phyloP scores from a whole-genome alignment of 768 basidiomycete genomes.

The Suillus cothurnatus region DNA sequence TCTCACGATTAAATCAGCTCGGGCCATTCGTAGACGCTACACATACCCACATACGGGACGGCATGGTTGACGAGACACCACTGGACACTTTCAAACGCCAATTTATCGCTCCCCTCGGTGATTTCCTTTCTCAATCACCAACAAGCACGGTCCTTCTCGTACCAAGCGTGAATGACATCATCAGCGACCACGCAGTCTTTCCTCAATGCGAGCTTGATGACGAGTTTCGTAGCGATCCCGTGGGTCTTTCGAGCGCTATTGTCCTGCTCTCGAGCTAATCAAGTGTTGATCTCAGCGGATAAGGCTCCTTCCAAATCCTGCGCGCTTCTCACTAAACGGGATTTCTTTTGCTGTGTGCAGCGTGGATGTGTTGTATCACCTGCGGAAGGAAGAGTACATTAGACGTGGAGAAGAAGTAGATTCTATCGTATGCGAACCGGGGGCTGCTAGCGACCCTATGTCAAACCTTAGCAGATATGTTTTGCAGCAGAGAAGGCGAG shows the following conservation, averaged over 20 bases:
- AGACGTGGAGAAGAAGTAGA: slow-evolving; percentile 67
- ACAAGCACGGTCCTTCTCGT: slow-evolving; percentile 75
- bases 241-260: slow-evolving; percentile 32
- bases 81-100: slow-evolving; percentile 66
- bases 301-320: slow-evolving; percentile 83
- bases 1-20: slow-evolving; percentile 47
- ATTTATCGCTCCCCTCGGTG: slow-evolving; percentile 57
- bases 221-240: slow-evolving; percentile 50
- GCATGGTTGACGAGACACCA: slow-evolving; percentile 70
- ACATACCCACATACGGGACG: slow-evolving; percentile 74
- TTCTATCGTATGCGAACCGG: slow-evolving; percentile 44
- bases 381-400: slow-evolving; percentile 81
- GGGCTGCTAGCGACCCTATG: slow-evolving; percentile 70
- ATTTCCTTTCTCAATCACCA: slow-evolving; percentile 62
- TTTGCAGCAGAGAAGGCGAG: slow-evolving; percentile 84
- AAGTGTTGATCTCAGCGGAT: slow-evolving; percentile 55
- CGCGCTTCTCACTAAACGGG: slow-evolving; percentile 82
- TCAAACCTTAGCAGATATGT: slow-evolving; percentile 76
- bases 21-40: slow-evolving; percentile 88
- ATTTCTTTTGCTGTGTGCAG: slow-evolving; percentile 79
- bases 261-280: background rate
- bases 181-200: slow-evolving; percentile 79
- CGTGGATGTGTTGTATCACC: slow-evolving; percentile 87
- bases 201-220: slow-evolving; percentile 73
- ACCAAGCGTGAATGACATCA: slow-evolving; percentile 81